Base-by-base conservation (phyloP, 495 filamentous ascomycete species). In the Corynascus novoguineensis region DNA sequence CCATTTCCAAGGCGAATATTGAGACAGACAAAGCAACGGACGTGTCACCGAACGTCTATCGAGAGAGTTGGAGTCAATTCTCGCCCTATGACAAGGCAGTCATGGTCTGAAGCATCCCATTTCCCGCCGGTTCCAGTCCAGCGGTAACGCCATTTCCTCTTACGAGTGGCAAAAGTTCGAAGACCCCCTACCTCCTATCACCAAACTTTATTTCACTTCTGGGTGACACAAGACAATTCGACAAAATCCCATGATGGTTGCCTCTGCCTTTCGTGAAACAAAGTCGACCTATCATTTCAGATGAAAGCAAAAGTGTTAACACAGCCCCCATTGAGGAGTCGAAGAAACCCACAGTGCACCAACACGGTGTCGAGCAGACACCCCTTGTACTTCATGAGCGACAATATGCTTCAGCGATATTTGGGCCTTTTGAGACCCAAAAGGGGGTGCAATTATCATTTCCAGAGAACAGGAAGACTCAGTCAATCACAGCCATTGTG, bases 241-340 rank as follows among this genome's bases (percentile, higher is more conserved):
- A 5, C 32, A 8, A 4, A n/a, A 21, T 55, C 53, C 53, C 53
- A 32, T 55, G 53, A 55, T 44, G 15, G 53, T 17, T 48, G 42
- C 53, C 53, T 55, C 53, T 14, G 50, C 24, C 17, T 35, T 24
- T 53, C 17, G 38, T 53, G 37, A 29, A 44, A 53, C 50, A 11
- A 31, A 11, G 12, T 5, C 27, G 38, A 5, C 50, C 50, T 53
- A 41, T 53, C 50, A 53, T 8, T 9, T 10, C 24, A 27, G 4
- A 15, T 5, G 17, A 8, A 31, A 19, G 7, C 14, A 11, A 50
- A 17, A 15, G 14, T 12, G 25, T 31, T 8, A 38, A 12, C 10
- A 41, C 24, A 29, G 34, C 15, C 22, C 8, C 5, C 14, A 7
- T 12, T 3, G 29, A 22, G 14, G 7, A 17, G 25, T 4, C 29